Evolutionary conservation across 2,329 filamentous ascomycete species (phyloP), one percentile per base, ranked within the genome.

Genomic region (Arachnomyces sp.): DNA sequence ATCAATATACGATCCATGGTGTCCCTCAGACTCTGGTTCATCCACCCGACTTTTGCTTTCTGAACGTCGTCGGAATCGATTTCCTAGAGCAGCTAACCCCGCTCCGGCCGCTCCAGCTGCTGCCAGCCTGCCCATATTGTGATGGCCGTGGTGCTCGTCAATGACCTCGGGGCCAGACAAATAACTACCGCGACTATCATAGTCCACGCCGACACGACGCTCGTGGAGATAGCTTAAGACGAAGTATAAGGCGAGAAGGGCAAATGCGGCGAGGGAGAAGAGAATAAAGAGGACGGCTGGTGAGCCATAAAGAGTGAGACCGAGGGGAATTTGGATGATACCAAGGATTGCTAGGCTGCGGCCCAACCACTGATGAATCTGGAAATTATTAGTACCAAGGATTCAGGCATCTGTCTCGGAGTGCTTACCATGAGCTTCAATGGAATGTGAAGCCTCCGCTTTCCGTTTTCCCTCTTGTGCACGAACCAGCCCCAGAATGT

Each of bases 291-390:
- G 73, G 29, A 75, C 77, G 54, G 83, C 79, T 4, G 92, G 90
- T 21, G 89, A 95, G 4, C 92, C 92, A 55, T 95, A 98, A 1
- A 98, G 72, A 0, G 89, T 89, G 34, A 98, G 71, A 0, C 92
- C 92, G 1, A 98, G 72, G 0, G 92, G 84, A 8, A 98, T 78
- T 59, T 98, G 92, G 3, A 82, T 75, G 49, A 96, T 80, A 1
- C 86, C 92, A 3, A 98, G 70, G 13, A 96, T 64, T 2, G 85
- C 83, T 52, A 90, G 78, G 1, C 77, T 68, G 42, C 89, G 74
- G 13, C 92, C 92, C 13, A 85, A 66, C 87, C 92, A 95, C 57
- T 89, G 84, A 65, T 98, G 92, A 31, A 96, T 62, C 73, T 84
- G 72, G 29, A 72, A 72, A 73, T 37, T 68, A 71, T 52, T 41